phyloP scores from a whole-genome alignment of 768 basidiomycete species.

The Rhodotorula graminis region DNA sequence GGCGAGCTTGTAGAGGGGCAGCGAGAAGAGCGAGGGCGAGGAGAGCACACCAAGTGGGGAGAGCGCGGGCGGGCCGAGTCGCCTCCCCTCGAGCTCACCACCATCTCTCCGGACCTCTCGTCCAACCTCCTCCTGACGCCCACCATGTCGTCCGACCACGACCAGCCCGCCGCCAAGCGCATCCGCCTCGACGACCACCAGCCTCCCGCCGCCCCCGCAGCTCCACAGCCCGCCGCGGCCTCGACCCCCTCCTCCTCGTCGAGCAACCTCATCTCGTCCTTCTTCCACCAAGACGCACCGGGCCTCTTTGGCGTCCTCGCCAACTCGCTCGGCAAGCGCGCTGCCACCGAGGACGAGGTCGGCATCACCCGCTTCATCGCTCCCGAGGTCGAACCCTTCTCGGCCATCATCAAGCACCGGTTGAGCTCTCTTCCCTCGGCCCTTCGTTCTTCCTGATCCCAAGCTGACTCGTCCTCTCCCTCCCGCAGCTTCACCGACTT shows the following conservation, averaged over 20 bases:
- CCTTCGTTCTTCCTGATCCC: background rate
- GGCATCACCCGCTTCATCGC: slow-evolving; percentile 85
- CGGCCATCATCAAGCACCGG: slow-evolving; percentile 97
- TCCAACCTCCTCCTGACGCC: accelerated
- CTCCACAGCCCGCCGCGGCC: background rate
- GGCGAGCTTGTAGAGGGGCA: too few relatives aligned
- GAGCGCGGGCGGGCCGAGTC: background rate
- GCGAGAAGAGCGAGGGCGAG: background rate
- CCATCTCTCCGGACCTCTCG: background rate
- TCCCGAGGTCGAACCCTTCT: slow-evolving; percentile 63
- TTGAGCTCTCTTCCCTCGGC: slow-evolving; percentile 46
- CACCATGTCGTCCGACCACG: background rate
- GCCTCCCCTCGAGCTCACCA: background rate
- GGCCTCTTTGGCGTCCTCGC: slow-evolving; percentile 18
- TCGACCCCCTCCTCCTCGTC: background rate
- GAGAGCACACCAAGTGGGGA: background rate
- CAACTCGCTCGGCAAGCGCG: slow-evolving; percentile 9
- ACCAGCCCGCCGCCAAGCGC: slow-evolving; percentile 8
- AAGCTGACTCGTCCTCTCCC: background rate
- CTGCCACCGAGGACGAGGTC: slow-evolving; percentile 63
- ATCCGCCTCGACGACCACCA: background rate
- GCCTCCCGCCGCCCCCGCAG: background rate
- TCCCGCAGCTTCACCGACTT: slow-evolving; percentile 80
- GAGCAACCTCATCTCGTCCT: background rate
- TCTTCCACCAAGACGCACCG: background rate